Evolutionary conservation across 169 alveolate species (phyloP).

Genomic region (Babesia bigemina): DNA sequence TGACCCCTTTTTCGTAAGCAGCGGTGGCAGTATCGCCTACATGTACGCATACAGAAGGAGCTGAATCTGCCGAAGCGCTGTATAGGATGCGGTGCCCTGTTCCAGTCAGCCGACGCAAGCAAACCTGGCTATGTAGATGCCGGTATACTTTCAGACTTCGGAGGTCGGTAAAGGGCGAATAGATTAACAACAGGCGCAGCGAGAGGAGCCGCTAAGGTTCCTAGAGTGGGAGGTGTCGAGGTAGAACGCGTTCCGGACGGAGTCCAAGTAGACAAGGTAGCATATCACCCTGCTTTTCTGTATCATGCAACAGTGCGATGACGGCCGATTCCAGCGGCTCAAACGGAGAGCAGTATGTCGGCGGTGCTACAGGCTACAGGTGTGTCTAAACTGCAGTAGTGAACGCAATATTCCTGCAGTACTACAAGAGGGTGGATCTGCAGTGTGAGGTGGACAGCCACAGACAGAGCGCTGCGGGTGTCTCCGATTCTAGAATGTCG

Average conservation of each 20-base stretch:
- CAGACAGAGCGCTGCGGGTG: conserved; percentile 2
- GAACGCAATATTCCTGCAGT: conserved; percentile 4
- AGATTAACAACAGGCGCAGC: conserved; percentile 1
- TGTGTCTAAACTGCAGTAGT: background rate
- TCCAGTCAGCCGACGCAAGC: conserved; percentile 69
- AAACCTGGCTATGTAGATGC: conserved; percentile 74
- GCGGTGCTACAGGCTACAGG: conserved; percentile 77
- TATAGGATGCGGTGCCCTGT: conserved; percentile 78
- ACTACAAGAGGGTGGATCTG: conserved; percentile 60
- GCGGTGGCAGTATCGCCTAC: background rate
- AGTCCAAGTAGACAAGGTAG: conserved; percentile 71
- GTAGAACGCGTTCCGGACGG: conserved; percentile 77
- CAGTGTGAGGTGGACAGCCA: conserved; percentile 32
- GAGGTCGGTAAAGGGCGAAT: conserved; percentile 24
- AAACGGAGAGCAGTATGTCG: conserved; percentile 73
- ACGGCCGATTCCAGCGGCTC: conserved; percentile 55
- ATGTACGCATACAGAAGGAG: conserved; percentile 47
- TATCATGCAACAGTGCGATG: conserved; percentile 43
- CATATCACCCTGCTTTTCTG: background rate
- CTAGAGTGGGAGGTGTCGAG: conserved; percentile 75
- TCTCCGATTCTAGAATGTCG: conserved; percentile 2
- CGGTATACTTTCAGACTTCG: conserved; percentile 61
- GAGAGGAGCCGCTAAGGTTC: conserved; percentile 60
- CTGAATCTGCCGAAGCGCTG: conserved; percentile 54
- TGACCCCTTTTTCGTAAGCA: conserved; percentile 65